Base-by-base conservation (phyloP, 371 early-diverging fungal genomes). In the Aphelidium insulamus region DNA sequence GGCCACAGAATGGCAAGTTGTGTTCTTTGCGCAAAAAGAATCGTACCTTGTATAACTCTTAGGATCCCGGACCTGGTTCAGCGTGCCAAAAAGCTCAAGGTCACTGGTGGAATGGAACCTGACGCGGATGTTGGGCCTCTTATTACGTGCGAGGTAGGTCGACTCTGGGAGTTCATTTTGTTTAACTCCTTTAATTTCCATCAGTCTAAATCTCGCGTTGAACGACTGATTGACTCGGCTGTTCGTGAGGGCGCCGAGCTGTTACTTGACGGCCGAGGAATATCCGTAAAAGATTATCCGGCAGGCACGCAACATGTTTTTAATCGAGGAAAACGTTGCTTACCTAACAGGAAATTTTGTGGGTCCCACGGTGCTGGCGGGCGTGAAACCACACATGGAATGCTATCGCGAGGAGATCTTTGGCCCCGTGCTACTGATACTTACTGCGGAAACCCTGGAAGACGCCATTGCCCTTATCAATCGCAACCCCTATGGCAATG, bases 391-490 rank as follows among this genome's bases (percentile, higher is more conserved):
- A 21, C n/a, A 64, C 39, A 88, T 91, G 91, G 61, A 62, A 31
- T 85, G 87, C 59, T 91, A 90, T 65, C 65, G 63, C 32, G 79
- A 90, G 53, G 95, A 94, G 59, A 88, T 94, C 50, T 94, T 94
- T 56, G 95, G 79, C 8, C 95, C 95, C 4, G 88, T 87, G 30
- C 58, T 91, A 19, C 70, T 84, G 12, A 75, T 75, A 52, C 41
- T 91, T 41, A 59, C 59, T 23, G 87, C 68, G 11, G 80, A 77
- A 22, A 79, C 87, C 5, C 47, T 90, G 20, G 88, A 91, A 41
- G 83, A 91, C 30, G 91, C 92, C 7, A 76, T 91, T 43, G 81
- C 72, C 22, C 45, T 91, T 28, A 69, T 83, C 51, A 94, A 94
- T 58, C 49, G 43, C 28, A 94, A 91, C 58, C 77, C 67, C 3